Evolutionary conservation across 257 asterid species (phyloP).

Genomic region (Rhazya stricta): DNA sequence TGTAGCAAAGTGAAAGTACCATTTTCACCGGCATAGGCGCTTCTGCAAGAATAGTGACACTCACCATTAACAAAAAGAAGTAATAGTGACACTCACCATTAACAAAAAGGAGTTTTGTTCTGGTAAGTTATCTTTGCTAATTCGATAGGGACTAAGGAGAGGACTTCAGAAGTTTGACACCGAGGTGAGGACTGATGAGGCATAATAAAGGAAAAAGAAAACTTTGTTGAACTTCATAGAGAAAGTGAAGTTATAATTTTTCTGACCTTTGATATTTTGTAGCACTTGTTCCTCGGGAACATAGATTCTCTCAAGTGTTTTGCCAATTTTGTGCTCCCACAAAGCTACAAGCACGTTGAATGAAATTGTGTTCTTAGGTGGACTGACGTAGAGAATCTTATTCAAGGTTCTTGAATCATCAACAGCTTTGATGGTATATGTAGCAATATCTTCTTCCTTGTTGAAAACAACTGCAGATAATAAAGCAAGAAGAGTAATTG

Average conservation of each 20-base stretch:
- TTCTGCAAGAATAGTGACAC: slow-evolving; percentile 27
- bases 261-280: slow-evolving; percentile 41
- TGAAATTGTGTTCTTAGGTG: slow-evolving; percentile 41
- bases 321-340: slow-evolving; percentile 56
- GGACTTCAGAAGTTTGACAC: not conserved
- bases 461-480: slow-evolving; percentile 36
- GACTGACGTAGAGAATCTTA: slow-evolving; percentile 47
- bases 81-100: not conserved
- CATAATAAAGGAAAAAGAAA: not conserved
- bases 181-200: no score
- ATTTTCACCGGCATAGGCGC: slow-evolving; percentile 35
- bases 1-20: slow-evolving; percentile 34
- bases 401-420: slow-evolving; percentile 53
- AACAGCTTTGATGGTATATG: slow-evolving; percentile 43
- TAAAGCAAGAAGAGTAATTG: not conserved
- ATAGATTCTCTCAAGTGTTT: slow-evolving; percentile 37
- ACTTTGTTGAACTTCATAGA: not conserved
- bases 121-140: no score
- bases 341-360: slow-evolving; percentile 43
- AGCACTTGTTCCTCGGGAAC: slow-evolving; percentile 43
- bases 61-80: not conserved
- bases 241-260: not conserved
- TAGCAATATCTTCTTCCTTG: slow-evolving; percentile 48
- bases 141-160: not conserved
- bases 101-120: not conserved